A percentile compares a stretch with the other conserved stretches of the same genome.
These are phyloP conservation scores for Suillus subaureus DNA, from an alignment of 768 basidiomycete genomes.

Conservation along the genomic window DNA sequence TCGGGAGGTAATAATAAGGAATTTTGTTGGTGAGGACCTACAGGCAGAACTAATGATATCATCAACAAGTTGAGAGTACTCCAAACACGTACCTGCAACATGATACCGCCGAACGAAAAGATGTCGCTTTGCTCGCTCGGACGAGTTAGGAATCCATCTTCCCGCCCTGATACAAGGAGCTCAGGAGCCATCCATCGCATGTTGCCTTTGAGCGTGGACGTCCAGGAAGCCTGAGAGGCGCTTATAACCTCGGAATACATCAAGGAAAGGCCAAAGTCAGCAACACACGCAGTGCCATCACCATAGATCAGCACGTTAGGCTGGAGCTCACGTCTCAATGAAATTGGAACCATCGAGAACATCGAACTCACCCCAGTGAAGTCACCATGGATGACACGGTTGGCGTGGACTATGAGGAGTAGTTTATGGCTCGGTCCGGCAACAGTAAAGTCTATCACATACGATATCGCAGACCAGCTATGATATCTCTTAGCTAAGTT, in stretches of 20 bases:
- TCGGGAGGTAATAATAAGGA: background rate
- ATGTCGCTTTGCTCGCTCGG: slow-evolving; percentile 39
- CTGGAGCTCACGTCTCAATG: slow-evolving; percentile 19
- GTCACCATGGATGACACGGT: slow-evolving; percentile 45
- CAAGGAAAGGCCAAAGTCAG: slow-evolving; percentile 42
- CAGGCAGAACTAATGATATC: background rate
- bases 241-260: slow-evolving; percentile 26
- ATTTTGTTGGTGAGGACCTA: background rate
- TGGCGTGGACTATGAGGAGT: slow-evolving; percentile 7
- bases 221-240: slow-evolving; percentile 22
- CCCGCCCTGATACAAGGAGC: slow-evolving; percentile 33
- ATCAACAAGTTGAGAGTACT: slow-evolving; percentile 35
- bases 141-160: slow-evolving; percentile 24
- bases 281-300: slow-evolving; percentile 35
- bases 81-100: slow-evolving; percentile 25
- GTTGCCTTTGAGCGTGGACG: slow-evolving; percentile 44
- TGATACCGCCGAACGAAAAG: slow-evolving; percentile 42
- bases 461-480: too few relatives aligned
- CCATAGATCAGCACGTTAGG: slow-evolving; percentile 38
- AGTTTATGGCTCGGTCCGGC: background rate
- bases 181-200: slow-evolving; percentile 51
- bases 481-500: too few relatives aligned
- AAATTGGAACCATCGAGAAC: background rate
- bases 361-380: slow-evolving; percentile 41
- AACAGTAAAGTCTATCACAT: too few relatives aligned